These are phyloP conservation scores for Boletus subluridellus DNA, from an alignment of 1,284 basidiomycete genomes.

Conservation along the genomic window DNA sequence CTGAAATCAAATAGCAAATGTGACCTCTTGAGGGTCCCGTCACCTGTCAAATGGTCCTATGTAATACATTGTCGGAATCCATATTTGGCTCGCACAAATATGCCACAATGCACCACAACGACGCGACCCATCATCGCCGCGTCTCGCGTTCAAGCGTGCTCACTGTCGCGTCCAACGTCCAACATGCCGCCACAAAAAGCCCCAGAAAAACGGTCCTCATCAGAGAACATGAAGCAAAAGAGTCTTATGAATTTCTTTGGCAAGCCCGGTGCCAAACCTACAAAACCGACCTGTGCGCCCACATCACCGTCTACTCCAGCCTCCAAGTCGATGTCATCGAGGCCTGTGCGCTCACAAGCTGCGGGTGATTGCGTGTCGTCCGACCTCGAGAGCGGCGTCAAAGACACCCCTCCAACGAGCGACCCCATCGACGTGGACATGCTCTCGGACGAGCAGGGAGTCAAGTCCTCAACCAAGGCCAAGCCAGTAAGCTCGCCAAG, in stretches of 20 bases:
- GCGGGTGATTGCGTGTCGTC: slow-evolving; percentile 48
- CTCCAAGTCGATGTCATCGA: slow-evolving; percentile 30
- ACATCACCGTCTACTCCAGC: slow-evolving; percentile 37
- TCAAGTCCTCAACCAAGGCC: slow-evolving; percentile 22
- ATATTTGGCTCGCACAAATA: slow-evolving; percentile 18
- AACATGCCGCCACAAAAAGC: slow-evolving; percentile 38
- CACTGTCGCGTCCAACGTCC: slow-evolving; percentile 8
- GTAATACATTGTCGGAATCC: not conserved
- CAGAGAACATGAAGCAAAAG: slow-evolving; percentile 63
- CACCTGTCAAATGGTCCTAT: not conserved
- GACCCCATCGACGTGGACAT: slow-evolving; percentile 73
- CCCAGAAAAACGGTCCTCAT: slow-evolving; percentile 22
- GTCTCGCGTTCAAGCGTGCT: not conserved
- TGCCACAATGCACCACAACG: slow-evolving; percentile 3
- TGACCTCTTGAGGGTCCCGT: not conserved
- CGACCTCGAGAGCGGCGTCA: slow-evolving; percentile 44
- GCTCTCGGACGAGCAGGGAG: slow-evolving; percentile 48
- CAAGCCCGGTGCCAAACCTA: slow-evolving; percentile 38
- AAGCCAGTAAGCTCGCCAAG: slow-evolving; percentile 14
- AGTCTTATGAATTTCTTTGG: slow-evolving; percentile 68
- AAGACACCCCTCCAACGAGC: slow-evolving; percentile 69
- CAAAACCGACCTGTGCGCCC: slow-evolving; percentile 25
- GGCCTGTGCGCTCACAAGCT: slow-evolving; percentile 24
- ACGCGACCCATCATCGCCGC: slow-evolving; percentile 3
- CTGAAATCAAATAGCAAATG: not conserved